These are phyloP conservation scores for Amoebophrya sp. DNA, from an alignment of 169 alveolate species.

Conservation along the genomic window DNA sequence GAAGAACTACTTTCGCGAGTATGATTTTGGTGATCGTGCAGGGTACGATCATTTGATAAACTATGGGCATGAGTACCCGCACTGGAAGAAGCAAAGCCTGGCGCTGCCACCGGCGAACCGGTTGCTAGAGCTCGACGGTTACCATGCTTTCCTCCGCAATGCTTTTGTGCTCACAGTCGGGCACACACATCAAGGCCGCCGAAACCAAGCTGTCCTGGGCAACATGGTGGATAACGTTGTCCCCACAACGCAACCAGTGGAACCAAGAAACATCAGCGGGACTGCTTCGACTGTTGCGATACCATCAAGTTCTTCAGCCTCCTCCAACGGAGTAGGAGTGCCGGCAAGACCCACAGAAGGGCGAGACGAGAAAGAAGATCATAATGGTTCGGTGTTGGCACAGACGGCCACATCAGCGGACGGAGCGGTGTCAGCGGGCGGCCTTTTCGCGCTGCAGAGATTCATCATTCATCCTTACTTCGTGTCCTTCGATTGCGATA, in stretches of 20 bases:
- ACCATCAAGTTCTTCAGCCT: no score
- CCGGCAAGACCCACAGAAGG: no score
- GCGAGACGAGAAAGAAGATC: not conserved
- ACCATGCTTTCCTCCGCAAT: not conserved
- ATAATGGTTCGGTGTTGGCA: no score
- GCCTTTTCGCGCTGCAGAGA: not conserved
- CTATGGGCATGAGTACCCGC: conserved; percentile 4
- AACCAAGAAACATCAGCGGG: no score
- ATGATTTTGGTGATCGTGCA: not conserved
- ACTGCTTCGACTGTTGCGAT: no score
- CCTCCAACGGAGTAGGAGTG: not conserved
- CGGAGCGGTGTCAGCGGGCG: not conserved
- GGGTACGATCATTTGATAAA: conserved; percentile 3
- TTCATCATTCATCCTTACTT: not conserved
- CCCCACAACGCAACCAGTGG: no score
- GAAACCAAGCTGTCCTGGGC: not conserved
- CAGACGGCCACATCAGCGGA: no score
- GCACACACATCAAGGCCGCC: not conserved
- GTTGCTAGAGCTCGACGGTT: not conserved
- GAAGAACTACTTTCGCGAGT: not conserved
- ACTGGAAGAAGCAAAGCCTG: not conserved
- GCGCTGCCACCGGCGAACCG: not conserved
- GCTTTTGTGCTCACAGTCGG: conserved; percentile 16
- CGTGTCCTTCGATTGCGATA: not conserved
- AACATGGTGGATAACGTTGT: no score